Percentiles rank a stretch among this genome's conserved stretches.
phyloP scores from a whole-genome alignment of 2,329 filamentous ascomycete species.

The Cytospora mali region DNA sequence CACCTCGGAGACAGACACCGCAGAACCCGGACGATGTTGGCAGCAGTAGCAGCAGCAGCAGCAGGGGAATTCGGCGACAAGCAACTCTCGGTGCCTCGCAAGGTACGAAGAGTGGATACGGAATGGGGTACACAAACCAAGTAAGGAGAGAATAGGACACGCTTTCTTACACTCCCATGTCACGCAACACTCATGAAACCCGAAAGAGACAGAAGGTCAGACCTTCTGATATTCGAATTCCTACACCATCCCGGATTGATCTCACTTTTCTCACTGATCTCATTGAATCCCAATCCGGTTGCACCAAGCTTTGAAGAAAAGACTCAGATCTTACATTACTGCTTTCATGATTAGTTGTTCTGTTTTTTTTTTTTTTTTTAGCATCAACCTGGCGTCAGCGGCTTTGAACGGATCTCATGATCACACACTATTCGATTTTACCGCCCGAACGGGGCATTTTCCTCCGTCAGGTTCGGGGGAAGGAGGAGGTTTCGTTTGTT shows the following conservation, averaged over 20 bases:
- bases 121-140: constrained; percentile 37
- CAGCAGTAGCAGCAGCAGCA: constrained; percentile 28
- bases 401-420: constrained; percentile 8
- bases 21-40: constrained; percentile 57
- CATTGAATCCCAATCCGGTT: constrained; percentile 22
- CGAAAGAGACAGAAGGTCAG: constrained; percentile 5
- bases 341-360: constrained; percentile 15
- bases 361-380: neutral
- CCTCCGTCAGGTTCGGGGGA: neutral
- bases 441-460: neutral
- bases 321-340: constrained; percentile 7
- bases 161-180: constrained; percentile 24
- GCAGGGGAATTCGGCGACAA: constrained; percentile 53
- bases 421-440: neutral
- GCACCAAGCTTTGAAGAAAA: constrained; percentile 22
- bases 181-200: constrained; percentile 10
- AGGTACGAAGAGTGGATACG: constrained; percentile 36
- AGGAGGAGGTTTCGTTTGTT: neutral
- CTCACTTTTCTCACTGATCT: constrained; percentile 24
- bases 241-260: constrained; percentile 19
- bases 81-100: constrained; percentile 55
- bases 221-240: constrained; percentile 17
- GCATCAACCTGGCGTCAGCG: constrained; percentile 19
- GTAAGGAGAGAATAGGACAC: constrained; percentile 35
- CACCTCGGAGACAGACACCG: constrained; percentile 58